A percentile compares a stretch with the other conserved stretches of the same genome.
Conservation (phyloP, 108 stramenopile species). For the Asterionellopsis glacialis region DNA sequence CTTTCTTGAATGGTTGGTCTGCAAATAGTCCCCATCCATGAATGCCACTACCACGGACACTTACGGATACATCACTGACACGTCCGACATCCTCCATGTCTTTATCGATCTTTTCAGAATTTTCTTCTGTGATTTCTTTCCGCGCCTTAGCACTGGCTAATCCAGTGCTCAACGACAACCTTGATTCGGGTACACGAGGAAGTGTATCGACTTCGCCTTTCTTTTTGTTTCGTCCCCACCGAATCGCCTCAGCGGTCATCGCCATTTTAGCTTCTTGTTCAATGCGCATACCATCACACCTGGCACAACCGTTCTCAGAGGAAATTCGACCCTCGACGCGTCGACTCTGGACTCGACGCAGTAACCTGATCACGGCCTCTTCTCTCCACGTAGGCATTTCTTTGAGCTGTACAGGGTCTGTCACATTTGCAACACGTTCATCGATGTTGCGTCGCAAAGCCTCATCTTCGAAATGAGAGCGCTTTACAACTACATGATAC, state of each 20-base stretch:
- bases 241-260: slow-evolving; percentile 25
- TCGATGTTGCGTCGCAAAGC: slow-evolving; percentile 42
- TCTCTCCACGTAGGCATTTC: slow-evolving; percentile 68
- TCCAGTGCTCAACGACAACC: slow-evolving; percentile 60
- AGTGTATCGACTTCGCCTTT: slow-evolving; percentile 31
- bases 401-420: slow-evolving; percentile 44
- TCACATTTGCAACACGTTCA: slow-evolving; percentile 38
- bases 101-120: slow-evolving; percentile 21
- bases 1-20: slow-evolving; percentile 64
- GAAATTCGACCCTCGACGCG: slow-evolving; percentile 53
- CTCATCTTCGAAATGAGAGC: slow-evolving; percentile 58
- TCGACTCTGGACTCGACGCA: slow-evolving; percentile 63
- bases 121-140: slow-evolving; percentile 14
- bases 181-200: slow-evolving; percentile 48
- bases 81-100: slow-evolving; percentile 9
- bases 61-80: slow-evolving; percentile 46
- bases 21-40: slow-evolving; percentile 83
- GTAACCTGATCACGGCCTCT: slow-evolving; percentile 48
- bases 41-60: slow-evolving; percentile 59
- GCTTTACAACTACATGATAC: slow-evolving; percentile 36
- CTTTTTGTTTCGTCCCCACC: slow-evolving; percentile 36
- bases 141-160: slow-evolving; percentile 43
- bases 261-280: slow-evolving; percentile 51
- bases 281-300: slow-evolving; percentile 54
- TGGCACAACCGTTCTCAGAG: slow-evolving; percentile 67